Evolutionary conservation across 2,329 filamentous ascomycete species (phyloP).

Genomic region (Curvularia eragrostidis): DNA sequence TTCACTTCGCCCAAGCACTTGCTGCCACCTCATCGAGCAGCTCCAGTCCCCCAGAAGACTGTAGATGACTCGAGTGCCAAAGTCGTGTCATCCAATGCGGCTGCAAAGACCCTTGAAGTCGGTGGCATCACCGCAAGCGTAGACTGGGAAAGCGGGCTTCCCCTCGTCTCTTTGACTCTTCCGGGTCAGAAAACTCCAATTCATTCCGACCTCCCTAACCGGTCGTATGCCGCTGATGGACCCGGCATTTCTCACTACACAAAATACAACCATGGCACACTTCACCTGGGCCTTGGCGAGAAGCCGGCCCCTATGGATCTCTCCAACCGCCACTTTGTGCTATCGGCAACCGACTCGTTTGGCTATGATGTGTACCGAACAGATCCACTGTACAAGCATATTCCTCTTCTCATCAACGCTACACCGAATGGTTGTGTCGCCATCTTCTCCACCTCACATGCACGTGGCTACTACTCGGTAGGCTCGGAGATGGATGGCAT

Average conservation of each 20-base stretch:
- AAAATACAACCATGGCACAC: constrained; percentile 64
- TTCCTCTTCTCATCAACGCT: constrained; percentile 73
- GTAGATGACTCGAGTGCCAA: constrained; percentile 43
- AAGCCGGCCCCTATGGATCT: constrained; percentile 77
- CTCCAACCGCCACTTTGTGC: constrained; percentile 68
- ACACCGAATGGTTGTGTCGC: constrained; percentile 69
- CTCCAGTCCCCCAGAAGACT: constrained; percentile 54
- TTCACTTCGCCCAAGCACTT: constrained; percentile 69
- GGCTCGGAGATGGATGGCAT: constrained; percentile 77
- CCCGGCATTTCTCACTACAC: constrained; percentile 70
- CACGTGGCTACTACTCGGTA: constrained; percentile 68
- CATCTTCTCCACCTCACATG: constrained; percentile 71
- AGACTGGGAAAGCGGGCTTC: constrained; percentile 65
- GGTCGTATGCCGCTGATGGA: constrained; percentile 70
- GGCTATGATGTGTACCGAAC: constrained; percentile 75
- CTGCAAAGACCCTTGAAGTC: constrained; percentile 55
- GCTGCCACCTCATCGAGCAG: constrained; percentile 69
- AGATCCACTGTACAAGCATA: constrained; percentile 78
- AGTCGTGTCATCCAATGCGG: constrained; percentile 44
- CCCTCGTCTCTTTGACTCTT: constrained; percentile 63
- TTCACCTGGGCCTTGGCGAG: constrained; percentile 75
- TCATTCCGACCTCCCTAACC: constrained; percentile 67
- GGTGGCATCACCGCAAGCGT: constrained; percentile 62
- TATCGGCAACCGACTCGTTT: constrained; percentile 75
- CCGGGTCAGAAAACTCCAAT: constrained; percentile 60